Evolutionary conservation across 345 rosid genomes (phyloP).

Genomic region (Eucalyptus marginata): DNA sequence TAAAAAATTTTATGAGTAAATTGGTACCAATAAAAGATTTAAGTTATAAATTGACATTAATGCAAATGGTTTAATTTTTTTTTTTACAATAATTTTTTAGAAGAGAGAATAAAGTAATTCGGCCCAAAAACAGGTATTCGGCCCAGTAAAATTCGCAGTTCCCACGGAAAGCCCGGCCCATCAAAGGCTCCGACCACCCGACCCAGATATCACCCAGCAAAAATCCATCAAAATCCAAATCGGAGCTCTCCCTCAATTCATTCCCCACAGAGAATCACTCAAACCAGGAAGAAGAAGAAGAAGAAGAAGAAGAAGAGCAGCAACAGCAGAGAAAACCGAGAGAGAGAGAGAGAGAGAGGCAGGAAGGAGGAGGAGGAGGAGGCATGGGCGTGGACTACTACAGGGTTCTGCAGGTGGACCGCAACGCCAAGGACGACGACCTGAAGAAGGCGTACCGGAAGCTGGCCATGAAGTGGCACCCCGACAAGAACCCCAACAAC

Average conservation of each 20-base stretch:
- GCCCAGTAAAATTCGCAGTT: background rate
- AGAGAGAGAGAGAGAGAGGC: background rate
- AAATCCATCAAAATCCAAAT: background rate
- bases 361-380: background rate
- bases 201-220: background rate
- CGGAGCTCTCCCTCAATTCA: background rate
- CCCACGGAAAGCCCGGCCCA: background rate
- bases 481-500: conserved; percentile 78
- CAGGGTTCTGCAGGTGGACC: conserved; percentile 67
- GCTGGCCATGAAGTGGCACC: conserved; percentile 95
- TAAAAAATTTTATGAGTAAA: rapidly evolving
- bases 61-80: rapidly evolving
- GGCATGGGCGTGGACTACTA: conserved; percentile 75
- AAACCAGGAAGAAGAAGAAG: background rate
- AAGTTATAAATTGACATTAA: too few relatives aligned
- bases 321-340: background rate
- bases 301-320: background rate
- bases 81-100: rapidly evolving
- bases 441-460: conserved; percentile 82
- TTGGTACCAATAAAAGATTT: too few relatives aligned
- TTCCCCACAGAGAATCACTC: background rate
- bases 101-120: rapidly evolving
- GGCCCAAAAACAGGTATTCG: background rate
- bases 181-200: background rate
- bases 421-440: conserved; percentile 66